phyloP scores from a whole-genome alignment of 805 yeast genomes.

The Myxozyma udenii region DNA sequence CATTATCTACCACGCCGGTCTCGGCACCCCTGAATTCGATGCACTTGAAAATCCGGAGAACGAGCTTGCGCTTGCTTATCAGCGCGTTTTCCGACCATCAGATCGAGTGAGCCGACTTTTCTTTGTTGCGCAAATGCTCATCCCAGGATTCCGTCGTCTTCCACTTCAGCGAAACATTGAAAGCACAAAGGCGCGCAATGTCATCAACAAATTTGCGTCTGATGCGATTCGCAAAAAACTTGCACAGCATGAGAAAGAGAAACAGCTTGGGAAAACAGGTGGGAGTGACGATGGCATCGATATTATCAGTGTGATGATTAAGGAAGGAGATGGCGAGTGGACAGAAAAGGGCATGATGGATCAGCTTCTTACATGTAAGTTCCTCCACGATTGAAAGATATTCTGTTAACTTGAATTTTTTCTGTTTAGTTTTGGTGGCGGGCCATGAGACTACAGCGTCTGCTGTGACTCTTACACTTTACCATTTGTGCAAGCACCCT shows the following conservation, averaged over 20 bases:
- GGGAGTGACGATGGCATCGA: constrained; percentile 9
- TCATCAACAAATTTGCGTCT: constrained; percentile 13
- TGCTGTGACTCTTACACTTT: constrained; percentile 7
- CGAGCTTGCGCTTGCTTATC: constrained; percentile 18
- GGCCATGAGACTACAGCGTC: constrained; percentile 30
- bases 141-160: constrained; percentile 12
- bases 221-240: constrained; percentile 19
- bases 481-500: constrained; percentile 9
- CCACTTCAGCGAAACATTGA: constrained; percentile 11
- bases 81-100: constrained; percentile 3
- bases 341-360: constrained; percentile 17
- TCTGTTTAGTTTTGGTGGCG: constrained; percentile 11
- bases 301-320: constrained; percentile 19
- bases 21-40: constrained; percentile 13
- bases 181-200: constrained; percentile 7
- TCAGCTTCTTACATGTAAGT: constrained; percentile 19
- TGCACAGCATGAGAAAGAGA: not conserved
- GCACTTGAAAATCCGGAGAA: constrained; percentile 23
- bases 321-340: constrained; percentile 17
- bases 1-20: constrained; percentile 21
- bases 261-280: not conserved
- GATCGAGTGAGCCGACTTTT: not conserved
- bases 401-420: not conserved
- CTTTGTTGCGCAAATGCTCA: constrained; percentile 7
- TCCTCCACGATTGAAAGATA: not conserved